Percentiles rank a stretch among this genome's conserved stretches.
phyloP scores from a whole-genome alignment of 2,329 filamentous ascomycete genomes.

The Ramularia endophylla region DNA sequence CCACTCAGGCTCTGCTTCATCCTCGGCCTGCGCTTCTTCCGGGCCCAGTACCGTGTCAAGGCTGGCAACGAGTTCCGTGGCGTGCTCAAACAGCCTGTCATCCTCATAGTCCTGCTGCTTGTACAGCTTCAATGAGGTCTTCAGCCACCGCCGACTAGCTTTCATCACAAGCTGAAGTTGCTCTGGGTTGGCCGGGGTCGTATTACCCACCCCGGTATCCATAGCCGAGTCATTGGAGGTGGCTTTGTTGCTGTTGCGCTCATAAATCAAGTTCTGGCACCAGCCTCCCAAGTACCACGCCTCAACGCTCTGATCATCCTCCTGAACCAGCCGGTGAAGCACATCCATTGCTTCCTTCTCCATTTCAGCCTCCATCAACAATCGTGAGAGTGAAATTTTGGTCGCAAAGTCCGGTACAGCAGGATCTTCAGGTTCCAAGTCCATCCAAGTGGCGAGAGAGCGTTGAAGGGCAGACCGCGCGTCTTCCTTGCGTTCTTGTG shows the following conservation, averaged over 20 bases:
- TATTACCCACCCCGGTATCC: constrained; percentile 26
- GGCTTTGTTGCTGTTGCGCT: constrained; percentile 49
- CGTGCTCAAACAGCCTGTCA: constrained; percentile 68
- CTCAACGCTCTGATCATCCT: constrained; percentile 93
- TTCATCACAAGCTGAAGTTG: constrained; percentile 48
- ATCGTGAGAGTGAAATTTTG: constrained; percentile 71
- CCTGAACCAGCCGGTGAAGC: constrained; percentile 72
- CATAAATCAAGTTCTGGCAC: constrained; percentile 74
- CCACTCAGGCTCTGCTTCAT: constrained; percentile 34
- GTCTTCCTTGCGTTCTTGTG: constrained; percentile 72
- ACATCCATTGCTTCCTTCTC: constrained; percentile 80
- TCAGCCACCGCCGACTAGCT: constrained; percentile 76
- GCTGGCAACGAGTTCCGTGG: constrained; percentile 59
- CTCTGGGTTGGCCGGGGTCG: constrained; percentile 42
- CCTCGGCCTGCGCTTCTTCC: constrained; percentile 38
- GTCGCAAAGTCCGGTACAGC: constrained; percentile 79
- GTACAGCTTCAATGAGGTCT: constrained; percentile 75
- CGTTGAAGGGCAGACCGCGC: constrained; percentile 70
- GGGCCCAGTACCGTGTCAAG: constrained; percentile 42
- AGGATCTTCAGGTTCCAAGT: constrained; percentile 65
- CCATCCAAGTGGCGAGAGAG: constrained; percentile 78
- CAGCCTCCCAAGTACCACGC: constrained; percentile 96
- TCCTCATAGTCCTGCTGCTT: constrained; percentile 77
- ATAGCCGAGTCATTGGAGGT: constrained; percentile 15
- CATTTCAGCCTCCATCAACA: constrained; percentile 87